These are phyloP conservation scores for Tephrocybe sp. DNA, from an alignment of 768 basidiomycete species.

Conservation along the genomic window DNA sequence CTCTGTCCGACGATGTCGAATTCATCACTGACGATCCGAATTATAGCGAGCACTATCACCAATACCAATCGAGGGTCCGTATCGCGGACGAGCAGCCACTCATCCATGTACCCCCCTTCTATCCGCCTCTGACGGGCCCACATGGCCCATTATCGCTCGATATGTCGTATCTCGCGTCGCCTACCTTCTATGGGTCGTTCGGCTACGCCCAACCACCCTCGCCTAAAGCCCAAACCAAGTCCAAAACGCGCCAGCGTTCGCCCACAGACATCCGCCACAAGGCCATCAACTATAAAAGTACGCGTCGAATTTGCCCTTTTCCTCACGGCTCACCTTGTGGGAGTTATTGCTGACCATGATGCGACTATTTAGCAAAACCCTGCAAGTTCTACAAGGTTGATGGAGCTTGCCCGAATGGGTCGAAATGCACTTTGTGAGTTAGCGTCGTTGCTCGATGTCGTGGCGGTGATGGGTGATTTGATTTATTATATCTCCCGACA, in stretches of 20 bases:
- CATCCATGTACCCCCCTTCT: slow-evolving; percentile 34
- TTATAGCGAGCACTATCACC: slow-evolving; percentile 38
- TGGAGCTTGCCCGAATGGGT: slow-evolving; percentile 52
- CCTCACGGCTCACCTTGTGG: neutral
- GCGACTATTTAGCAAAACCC: slow-evolving; percentile 48
- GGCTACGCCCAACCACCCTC: slow-evolving; percentile 9
- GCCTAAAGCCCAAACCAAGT: neutral
- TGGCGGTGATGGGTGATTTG: neutral
- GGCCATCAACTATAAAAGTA: slow-evolving; percentile 42
- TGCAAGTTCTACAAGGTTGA: slow-evolving; percentile 54
- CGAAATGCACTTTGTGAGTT: slow-evolving; percentile 60
- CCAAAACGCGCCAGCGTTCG: slow-evolving; percentile 21
- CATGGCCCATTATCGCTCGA: slow-evolving; percentile 19
- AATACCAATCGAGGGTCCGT: slow-evolving; percentile 39
- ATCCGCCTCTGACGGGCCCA: slow-evolving; percentile 5
- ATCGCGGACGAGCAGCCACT: slow-evolving; percentile 32
- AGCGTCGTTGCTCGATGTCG: neutral
- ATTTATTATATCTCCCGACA: slow-evolving; percentile 1
- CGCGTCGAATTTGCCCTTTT: slow-evolving; percentile 7
- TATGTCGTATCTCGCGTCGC: slow-evolving; percentile 17
- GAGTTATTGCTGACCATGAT: neutral
- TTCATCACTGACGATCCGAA: slow-evolving; percentile 40
- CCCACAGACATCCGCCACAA: slow-evolving; percentile 32
- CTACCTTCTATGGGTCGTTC: slow-evolving; percentile 12
- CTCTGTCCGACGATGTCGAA: slow-evolving; percentile 28